Base-by-base conservation (phyloP, 257 asterid genomes). In the Solanum chilense region DNA sequence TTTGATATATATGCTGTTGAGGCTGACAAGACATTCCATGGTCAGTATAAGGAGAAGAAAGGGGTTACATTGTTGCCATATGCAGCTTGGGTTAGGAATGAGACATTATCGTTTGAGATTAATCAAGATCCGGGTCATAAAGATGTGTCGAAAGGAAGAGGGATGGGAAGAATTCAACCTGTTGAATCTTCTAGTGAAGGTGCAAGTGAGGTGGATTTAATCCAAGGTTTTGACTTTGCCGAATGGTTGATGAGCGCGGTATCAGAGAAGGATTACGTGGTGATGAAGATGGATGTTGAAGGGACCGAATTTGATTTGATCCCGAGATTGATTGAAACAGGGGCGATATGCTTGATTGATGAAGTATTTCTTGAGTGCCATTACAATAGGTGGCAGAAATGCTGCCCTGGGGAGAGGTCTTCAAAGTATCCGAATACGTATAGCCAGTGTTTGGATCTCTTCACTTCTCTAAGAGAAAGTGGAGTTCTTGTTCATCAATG, bases 281-380 rank as follows among this genome's bases (percentile, higher is more conserved):
- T 97, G 88, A 94, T 94, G 98, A 97, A 97, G 93, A 95, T 97
- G 99, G 99, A 97, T 78, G 98, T 97, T 23, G 99, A 95, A 93
- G 99, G 99, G 88, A 97, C 99, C 21, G 99, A 97, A 86, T 97
- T 97, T 41, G 95, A 95, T 70, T 89, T 95, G 94, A 94, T 97
- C 16, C 99, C 99, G 0, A 93, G 95, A 90, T 90, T 97, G 94
- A 84, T 95, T 87, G 91, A 94, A 89, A 94, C 98, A 0, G 98
- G 98, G 3, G 96, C 98, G 0, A 97, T 97, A 69, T 97, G 99
- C 90, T 90, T 97, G 91, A 93, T 97, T 12, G 98, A 97, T 87
- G 99, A 97, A 90, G 91, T 97, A 6, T 97, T 97, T 90, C 98
- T 97, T 2, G 99, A 97, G 87, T 97, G 99, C 87, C 99, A 97